Conservation (phyloP, 1,284 basidiomycete species). For the Heterobasidion parviporum region DNA sequence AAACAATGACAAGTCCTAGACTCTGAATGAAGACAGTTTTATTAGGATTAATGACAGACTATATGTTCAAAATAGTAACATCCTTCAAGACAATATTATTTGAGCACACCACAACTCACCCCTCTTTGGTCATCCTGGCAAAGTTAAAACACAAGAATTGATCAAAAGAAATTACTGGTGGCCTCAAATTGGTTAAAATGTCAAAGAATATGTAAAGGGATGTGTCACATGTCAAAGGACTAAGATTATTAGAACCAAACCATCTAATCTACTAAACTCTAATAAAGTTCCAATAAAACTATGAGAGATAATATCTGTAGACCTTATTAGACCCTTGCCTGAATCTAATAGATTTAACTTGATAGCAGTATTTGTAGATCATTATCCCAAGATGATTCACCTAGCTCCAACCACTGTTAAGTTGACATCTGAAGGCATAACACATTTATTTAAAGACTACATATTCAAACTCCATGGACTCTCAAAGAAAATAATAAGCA, state of each 20-base stretch:
- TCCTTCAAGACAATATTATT: not conserved
- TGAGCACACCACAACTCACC: not conserved
- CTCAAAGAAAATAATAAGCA: not conserved
- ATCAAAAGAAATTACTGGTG: not conserved
- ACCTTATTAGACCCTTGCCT: not conserved
- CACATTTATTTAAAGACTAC: not conserved
- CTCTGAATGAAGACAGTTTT: too few relatives aligned
- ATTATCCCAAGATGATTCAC: not conserved
- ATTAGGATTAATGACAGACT: not conserved
- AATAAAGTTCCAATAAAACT: not conserved
- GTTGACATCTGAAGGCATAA: not conserved
- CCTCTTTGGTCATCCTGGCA: not conserved
- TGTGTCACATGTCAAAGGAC: not conserved
- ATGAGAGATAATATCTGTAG: not conserved
- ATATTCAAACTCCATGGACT: not conserved
- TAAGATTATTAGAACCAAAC: not conserved
- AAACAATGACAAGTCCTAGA: too few relatives aligned
- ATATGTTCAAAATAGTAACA: not conserved
- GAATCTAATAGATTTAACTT: not conserved
- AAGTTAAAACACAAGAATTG: not conserved
- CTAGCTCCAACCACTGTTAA: not conserved
- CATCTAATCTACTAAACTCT: not conserved
- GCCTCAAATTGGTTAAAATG: not conserved
- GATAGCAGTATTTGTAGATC: not conserved
- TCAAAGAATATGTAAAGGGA: not conserved